Base-by-base conservation (phyloP, 2,329 filamentous ascomycete genomes). In the Penicillium freii region DNA sequence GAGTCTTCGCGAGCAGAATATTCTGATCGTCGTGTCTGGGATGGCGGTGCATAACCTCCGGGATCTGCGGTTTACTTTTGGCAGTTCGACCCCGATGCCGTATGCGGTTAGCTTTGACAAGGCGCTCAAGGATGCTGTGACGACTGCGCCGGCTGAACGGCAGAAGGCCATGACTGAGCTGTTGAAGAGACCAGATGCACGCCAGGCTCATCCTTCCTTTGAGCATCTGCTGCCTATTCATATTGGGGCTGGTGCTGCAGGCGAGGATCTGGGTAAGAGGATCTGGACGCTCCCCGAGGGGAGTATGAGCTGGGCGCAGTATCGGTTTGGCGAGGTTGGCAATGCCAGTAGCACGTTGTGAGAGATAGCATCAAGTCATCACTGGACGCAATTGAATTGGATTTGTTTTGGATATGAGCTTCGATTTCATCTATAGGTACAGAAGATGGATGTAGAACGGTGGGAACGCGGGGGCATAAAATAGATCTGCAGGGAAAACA, bases 1-100 rank as follows among this genome's bases (percentile, higher is more conserved):
- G 9, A 73, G 80, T n/a, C 80, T 92, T 1, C 82, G 89, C 17
- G 84, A 89, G 17, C 82, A 89, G 53, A 84, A 84, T 19, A 80
- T 91, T 51, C 78, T 88, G 48, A 85, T 92, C 58, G 83, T 92
- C 45, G 84, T 83, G 25, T 87, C 87, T 0, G 89, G 89, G 11
- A 91, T 91, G 87, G 87, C 87, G 0, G 88, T 89, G 23, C 87
- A 90, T 65, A 90, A 90, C 63, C 75, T 89, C 36, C 78, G 83
- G 1, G 84, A 89, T 61, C 50, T 84, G 64, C 75, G 74, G 19
- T 76, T 78, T 65, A 71, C 75, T 15, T 76, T 78, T 62, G 78
- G 77, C 8, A 72, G 78, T 45, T 72, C 77, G 11, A 66, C 64
- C 10, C 81, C 83, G 0, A 60, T 85, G 65, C 81, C 84, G 11